These are phyloP conservation scores for Trichophyton mentagrophytes DNA, from an alignment of 2,329 filamentous ascomycete species.

Conservation along the genomic window DNA sequence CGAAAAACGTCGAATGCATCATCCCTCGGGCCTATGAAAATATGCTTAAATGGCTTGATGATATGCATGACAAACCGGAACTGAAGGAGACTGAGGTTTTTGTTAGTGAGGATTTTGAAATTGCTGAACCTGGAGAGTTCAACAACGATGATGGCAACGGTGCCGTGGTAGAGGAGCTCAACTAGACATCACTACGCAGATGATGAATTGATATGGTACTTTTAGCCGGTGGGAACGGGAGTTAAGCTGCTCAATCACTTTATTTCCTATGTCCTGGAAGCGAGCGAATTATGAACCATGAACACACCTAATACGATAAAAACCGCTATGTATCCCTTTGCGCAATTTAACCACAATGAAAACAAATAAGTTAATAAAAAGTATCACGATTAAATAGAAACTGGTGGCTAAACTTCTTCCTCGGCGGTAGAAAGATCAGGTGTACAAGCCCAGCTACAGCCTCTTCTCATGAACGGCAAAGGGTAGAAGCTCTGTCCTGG, in stretches of 20 bases:
- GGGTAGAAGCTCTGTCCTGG: constrained; percentile 24
- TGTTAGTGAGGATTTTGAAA: constrained; percentile 9
- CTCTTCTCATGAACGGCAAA: constrained; percentile 29
- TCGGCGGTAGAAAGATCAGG: background rate
- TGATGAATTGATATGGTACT: background rate
- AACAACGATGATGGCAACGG: background rate
- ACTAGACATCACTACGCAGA: background rate
- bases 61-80: constrained; percentile 16
- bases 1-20: constrained; percentile 47
- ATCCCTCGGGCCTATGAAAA: constrained; percentile 43
- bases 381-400: background rate
- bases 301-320: background rate
- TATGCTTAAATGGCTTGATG: constrained; percentile 48
- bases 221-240: background rate
- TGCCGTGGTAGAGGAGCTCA: background rate
- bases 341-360: background rate
- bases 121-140: constrained; percentile 1
- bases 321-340: background rate
- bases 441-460: constrained; percentile 30
- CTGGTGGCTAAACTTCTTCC: background rate
- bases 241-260: background rate
- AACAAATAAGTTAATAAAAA: background rate
- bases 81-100: constrained; percentile 15
- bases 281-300: background rate
- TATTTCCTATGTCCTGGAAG: background rate